Evolutionary conservation across 768 basidiomycete genomes (phyloP).

Genomic region (Boletales sp.): DNA sequence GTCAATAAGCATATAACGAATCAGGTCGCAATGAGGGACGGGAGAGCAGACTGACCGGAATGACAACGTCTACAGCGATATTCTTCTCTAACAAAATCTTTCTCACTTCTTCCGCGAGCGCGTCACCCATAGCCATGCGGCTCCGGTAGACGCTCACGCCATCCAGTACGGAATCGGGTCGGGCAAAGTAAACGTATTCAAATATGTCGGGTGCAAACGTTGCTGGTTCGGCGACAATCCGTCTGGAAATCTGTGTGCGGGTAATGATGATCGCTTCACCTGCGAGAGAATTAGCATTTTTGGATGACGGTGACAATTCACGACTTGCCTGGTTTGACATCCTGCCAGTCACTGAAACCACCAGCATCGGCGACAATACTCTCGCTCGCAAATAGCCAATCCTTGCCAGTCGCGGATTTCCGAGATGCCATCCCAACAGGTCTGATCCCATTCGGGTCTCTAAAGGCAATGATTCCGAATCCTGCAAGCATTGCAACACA

Average conservation of each 20-base stretch:
- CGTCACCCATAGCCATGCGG: slow-evolving; percentile 99
- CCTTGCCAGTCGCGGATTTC: slow-evolving; percentile 53
- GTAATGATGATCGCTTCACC: slow-evolving; percentile 98
- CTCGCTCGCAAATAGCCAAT: slow-evolving; percentile 92
- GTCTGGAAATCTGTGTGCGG: slow-evolving; percentile 66
- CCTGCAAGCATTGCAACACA: slow-evolving; percentile 99
- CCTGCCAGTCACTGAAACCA: slow-evolving; percentile 90
- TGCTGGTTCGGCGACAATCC: slow-evolving; percentile 64
- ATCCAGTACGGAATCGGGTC: slow-evolving; percentile 96
- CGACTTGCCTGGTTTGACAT: slow-evolving; percentile 78
- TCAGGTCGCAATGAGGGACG: not conserved
- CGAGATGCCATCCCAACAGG: slow-evolving; percentile 86
- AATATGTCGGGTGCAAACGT: slow-evolving; percentile 97
- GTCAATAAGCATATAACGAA: not conserved
- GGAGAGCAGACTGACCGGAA: slow-evolving; percentile 55
- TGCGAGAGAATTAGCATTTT: slow-evolving; percentile 25
- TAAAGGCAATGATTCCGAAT: slow-evolving; percentile 96
- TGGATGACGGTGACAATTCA: not conserved
- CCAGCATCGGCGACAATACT: slow-evolving; percentile 94
- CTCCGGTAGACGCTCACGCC: slow-evolving; percentile 96
- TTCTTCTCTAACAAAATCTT: slow-evolving; percentile 64
- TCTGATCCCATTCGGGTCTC: slow-evolving; percentile 96
- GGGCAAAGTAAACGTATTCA: slow-evolving; percentile 97
- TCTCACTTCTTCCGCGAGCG: slow-evolving; percentile 83
- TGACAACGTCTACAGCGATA: slow-evolving; percentile 88